Evolutionary conservation across 78 protist species (phyloP), one percentile per base, ranked within the genome.

Genomic region (Protostelium mycophagum): DNA sequence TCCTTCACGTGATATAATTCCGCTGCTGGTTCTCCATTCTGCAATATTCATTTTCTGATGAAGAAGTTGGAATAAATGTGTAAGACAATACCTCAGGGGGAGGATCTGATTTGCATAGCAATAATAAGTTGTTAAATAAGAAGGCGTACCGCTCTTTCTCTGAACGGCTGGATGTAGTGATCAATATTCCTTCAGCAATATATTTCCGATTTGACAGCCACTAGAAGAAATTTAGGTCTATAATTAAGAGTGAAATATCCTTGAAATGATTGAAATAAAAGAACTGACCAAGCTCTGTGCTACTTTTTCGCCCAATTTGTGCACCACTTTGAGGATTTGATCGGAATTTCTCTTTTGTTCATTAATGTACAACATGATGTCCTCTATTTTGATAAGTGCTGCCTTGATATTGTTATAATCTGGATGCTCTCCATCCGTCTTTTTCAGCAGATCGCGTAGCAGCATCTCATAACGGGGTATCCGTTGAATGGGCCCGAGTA

Each of bases 401-500:
- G 86, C 86, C 23, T 34, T 85, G 0, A 92, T 63, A n/a, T 87
- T 1, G 25, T 34, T 1, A 39, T 92, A 88, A 37, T 92, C 94
- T 29, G 90, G 89, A 73, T 92, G 94, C 31, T 63, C 31, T 37
- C 73, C 89, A 31, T 92, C 91, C 28, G 94, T 92, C 83, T 92
- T 91, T 92, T 88, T 92, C 28, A 92, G 36, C 25, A 92, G 89
- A 38, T 92, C 94, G 0, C 90, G 90, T 38, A 92, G 90, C 28
- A 92, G 63, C 94, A 92, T 92, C 87, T 92, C 90, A 88, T 92
- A 92, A 83, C 94, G 87, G 28, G 94, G 89, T 38, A 92, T 92
- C 89, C 94, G 90, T 86, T 92, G 94, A 34, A 92, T 92, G 83
- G 94, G 94, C 90, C 88, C 92, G 87, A 92, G 88, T 28, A 92